These are phyloP conservation scores for Termitomyces sp. DNA, from an alignment of 768 basidiomycete genomes.

Conservation along the genomic window DNA sequence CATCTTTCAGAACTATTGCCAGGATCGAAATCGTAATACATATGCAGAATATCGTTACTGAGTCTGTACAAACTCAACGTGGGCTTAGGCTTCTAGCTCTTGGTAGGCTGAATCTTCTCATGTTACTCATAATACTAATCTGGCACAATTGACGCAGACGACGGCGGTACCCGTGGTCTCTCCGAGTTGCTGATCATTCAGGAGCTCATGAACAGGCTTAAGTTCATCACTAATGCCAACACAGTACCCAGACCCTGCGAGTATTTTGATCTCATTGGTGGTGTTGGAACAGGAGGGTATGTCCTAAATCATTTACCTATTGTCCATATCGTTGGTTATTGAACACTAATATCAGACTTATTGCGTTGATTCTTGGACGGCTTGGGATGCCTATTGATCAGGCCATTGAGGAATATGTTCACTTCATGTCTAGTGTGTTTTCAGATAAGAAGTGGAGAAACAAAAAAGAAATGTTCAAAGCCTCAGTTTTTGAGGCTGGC, in stretches of 20 bases:
- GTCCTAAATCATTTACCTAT: neutral
- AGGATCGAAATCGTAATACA: too few species aligned
- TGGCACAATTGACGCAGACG: too few species aligned
- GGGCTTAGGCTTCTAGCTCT: too few species aligned
- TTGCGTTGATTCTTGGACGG: conserved; percentile 1
- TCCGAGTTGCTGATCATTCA: neutral
- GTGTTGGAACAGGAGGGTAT: neutral
- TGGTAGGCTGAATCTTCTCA: too few species aligned
- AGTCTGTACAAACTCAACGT: too few species aligned
- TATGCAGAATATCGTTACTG: too few species aligned
- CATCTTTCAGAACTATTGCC: too few species aligned
- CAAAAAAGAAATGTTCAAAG: neutral
- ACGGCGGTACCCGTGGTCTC: neutral
- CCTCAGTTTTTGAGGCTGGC: neutral
- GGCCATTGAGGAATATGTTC: neutral
- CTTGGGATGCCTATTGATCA: neutral
- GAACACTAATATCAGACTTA: neutral
- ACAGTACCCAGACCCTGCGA: neutral
- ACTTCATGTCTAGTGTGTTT: neutral
- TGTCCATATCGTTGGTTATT: neutral
- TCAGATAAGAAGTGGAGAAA: neutral
- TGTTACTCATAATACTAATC: too few species aligned
- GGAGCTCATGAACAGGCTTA: neutral
- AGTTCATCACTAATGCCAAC: neutral
- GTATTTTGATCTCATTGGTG: neutral